Base-by-base conservation (phyloP, 2,329 filamentous ascomycete genomes). In the Nigrospora sphaerica region DNA sequence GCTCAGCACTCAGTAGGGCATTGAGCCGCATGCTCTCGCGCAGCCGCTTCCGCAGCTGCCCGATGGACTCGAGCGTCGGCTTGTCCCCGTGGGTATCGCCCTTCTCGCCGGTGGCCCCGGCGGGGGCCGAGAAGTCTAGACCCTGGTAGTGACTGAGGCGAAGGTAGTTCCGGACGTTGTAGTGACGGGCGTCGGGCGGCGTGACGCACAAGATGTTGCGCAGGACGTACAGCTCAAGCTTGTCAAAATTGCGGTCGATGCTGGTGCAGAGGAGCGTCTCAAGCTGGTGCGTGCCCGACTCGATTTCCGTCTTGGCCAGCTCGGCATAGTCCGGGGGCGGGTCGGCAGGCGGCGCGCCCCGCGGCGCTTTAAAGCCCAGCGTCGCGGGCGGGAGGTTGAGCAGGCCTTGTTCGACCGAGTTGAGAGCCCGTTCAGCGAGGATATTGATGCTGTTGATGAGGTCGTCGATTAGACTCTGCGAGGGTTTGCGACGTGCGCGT, bases 371-470 rank as follows among this genome's bases (percentile, higher is more conserved):
- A 71, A 96, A 97, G n/a, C 93, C 93, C 32, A 98, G 79, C 13
- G 81, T 76, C 23, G 83, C 74, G 0, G 91, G 86, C 1, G 86
- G 80, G 3, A 86, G 84, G 43, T 78, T 77, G 42, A 88, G 74
- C 17, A 98, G 81, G 1, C 88, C 88, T 46, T 82, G 80, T 67
- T 97, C 93, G 54, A 97, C 83, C 50, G 86, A 88, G 59, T 88
- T 88, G 59, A 95, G 83, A 45, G 89, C 91, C 64, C 86, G 86
- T 68, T 95, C 93, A 59, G 93, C 86, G 58, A 96, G 80, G 60
- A 92, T 88, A 72, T 97, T 98, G 66, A 96, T 83, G 46, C 86
- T 87, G 73, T 97, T 96, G 72, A 97, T 95, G 57, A 97, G 91
- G 69, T 97, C 92, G 79, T 98, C 93, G 61, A 98, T 86, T 37